Evolutionary conservation across 345 rosid genomes (phyloP).

Genomic region (Odontarrhena argentea): DNA sequence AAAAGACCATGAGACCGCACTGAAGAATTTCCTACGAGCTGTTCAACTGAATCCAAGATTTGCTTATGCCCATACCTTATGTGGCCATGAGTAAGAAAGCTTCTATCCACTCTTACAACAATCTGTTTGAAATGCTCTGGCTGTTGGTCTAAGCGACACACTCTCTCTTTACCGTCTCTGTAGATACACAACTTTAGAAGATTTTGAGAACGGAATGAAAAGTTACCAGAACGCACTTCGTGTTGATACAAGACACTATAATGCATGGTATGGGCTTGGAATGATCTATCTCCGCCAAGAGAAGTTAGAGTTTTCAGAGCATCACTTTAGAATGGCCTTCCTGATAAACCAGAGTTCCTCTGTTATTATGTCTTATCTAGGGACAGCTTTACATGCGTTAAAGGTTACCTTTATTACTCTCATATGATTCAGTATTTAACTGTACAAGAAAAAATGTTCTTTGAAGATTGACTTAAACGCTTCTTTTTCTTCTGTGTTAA

Average conservation of each 20-base stretch:
- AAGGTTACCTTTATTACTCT: slow-evolving; percentile 49
- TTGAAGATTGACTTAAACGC: slow-evolving; percentile 17
- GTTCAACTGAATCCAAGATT: slow-evolving; percentile 84
- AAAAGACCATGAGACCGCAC: slow-evolving; percentile 97
- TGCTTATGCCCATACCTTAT: slow-evolving; percentile 93
- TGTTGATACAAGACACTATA: slow-evolving; percentile 92
- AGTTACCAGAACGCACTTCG: slow-evolving; percentile 90
- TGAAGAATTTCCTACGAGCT: slow-evolving; percentile 91
- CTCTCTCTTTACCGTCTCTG: slow-evolving; percentile 26
- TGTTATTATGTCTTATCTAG: slow-evolving; percentile 94
- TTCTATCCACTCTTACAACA: slow-evolving; percentile 4
- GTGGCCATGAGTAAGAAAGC: slow-evolving; percentile 90
- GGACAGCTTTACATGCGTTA: slow-evolving; percentile 82
- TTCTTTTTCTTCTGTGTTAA: slow-evolving; percentile 9
- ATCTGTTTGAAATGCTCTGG: neutral
- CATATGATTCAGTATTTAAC: neutral
- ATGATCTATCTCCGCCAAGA: slow-evolving; percentile 95
- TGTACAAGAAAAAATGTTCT: neutral
- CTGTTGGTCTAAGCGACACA: slow-evolving; percentile 21
- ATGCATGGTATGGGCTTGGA: slow-evolving; percentile 97
- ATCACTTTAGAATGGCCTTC: slow-evolving; percentile 91
- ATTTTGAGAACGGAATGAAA: slow-evolving; percentile 92
- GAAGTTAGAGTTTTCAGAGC: slow-evolving; percentile 92
- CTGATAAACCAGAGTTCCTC: slow-evolving; percentile 84
- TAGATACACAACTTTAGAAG: slow-evolving; percentile 90